A percentile compares a stretch with the other conserved stretches of the same genome.
phyloP scores from a whole-genome alignment of 2,329 filamentous ascomycete genomes.

The Cytospora schulzeri region DNA sequence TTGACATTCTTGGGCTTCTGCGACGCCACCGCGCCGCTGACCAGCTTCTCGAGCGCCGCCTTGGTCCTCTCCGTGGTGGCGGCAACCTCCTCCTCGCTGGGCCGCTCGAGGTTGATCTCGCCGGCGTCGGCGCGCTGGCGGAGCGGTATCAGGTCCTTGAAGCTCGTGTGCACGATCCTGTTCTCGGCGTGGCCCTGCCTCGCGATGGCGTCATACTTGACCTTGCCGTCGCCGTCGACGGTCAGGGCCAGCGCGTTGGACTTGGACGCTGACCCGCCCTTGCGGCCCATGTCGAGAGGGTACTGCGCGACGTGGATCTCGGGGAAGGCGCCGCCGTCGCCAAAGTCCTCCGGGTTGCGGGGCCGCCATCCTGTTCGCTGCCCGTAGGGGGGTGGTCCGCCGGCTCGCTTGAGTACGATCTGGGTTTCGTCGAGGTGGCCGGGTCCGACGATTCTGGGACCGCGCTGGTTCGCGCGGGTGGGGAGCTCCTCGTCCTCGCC shows the following conservation, averaged over 20 bases:
- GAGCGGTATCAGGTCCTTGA: constrained; percentile 94
- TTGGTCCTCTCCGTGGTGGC: constrained; percentile 87
- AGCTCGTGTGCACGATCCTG: constrained; percentile 88
- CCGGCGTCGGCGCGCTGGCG: constrained; percentile 91
- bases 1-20: constrained; percentile 97
- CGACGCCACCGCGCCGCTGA: constrained; percentile 82
- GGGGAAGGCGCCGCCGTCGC: constrained; percentile 93
- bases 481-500: constrained; percentile 85
- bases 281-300: constrained; percentile 90
- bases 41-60: constrained; percentile 78
- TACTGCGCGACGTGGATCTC: constrained; percentile 94
- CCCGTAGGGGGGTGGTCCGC: constrained; percentile 79
- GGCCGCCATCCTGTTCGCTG: constrained; percentile 90
- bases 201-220: constrained; percentile 96
- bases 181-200: constrained; percentile 82
- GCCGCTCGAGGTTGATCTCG: constrained; percentile 83
- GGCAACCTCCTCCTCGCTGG: constrained; percentile 80
- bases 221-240: constrained; percentile 87
- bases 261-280: constrained; percentile 59
- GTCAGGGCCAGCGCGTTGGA: constrained; percentile 92
- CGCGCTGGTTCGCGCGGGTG: constrained; percentile 70
- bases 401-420: constrained; percentile 77
- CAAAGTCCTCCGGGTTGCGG: constrained; percentile 85
- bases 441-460: constrained; percentile 79
- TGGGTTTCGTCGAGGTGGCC: constrained; percentile 83